A percentile compares a stretch with the other conserved stretches of the same genome.
These are phyloP conservation scores for Blastobotrys americana DNA, from an alignment of 805 yeast species.

Conservation along the genomic window DNA sequence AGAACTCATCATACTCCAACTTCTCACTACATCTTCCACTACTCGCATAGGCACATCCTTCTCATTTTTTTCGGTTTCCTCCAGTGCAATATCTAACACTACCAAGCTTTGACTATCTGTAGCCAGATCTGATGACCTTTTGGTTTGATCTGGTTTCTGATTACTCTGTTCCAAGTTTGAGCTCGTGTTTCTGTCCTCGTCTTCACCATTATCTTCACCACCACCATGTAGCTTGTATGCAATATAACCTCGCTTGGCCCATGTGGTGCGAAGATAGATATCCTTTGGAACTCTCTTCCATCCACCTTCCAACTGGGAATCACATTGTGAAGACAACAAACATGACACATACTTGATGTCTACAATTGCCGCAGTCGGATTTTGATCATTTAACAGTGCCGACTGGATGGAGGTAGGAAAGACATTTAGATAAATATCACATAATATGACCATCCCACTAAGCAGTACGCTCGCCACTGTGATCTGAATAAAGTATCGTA, in stretches of 20 bases:
- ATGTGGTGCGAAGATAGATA: constrained; percentile 35
- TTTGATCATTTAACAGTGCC: constrained; percentile 36
- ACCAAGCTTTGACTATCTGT: too few species aligned
- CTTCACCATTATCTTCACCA: constrained; percentile 19
- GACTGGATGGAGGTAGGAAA: constrained; percentile 31
- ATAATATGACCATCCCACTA: constrained; percentile 29
- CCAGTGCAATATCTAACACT: constrained; percentile 20
- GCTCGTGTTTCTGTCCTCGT: constrained; percentile 25
- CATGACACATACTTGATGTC: constrained; percentile 36
- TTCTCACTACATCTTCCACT: constrained; percentile 28
- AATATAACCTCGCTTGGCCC: constrained; percentile 39
- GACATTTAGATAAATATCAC: constrained; percentile 36
- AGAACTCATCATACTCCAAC: constrained; percentile 9
- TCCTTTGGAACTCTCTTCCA: constrained; percentile 45
- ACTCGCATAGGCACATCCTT: constrained; percentile 9
- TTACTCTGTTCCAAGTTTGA: too few species aligned
- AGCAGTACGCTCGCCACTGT: constrained; percentile 5
- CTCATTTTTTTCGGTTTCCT: constrained; percentile 21
- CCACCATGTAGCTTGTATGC: constrained; percentile 21
- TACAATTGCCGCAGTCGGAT: constrained; percentile 37
- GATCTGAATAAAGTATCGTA: constrained; percentile 4
- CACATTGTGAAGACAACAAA: constrained; percentile 25
- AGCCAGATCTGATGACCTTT: too few species aligned
- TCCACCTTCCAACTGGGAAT: constrained; percentile 23
- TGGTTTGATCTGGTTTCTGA: too few species aligned